Base-by-base conservation (phyloP, 306 rosid species). In the Comarum palustre region DNA sequence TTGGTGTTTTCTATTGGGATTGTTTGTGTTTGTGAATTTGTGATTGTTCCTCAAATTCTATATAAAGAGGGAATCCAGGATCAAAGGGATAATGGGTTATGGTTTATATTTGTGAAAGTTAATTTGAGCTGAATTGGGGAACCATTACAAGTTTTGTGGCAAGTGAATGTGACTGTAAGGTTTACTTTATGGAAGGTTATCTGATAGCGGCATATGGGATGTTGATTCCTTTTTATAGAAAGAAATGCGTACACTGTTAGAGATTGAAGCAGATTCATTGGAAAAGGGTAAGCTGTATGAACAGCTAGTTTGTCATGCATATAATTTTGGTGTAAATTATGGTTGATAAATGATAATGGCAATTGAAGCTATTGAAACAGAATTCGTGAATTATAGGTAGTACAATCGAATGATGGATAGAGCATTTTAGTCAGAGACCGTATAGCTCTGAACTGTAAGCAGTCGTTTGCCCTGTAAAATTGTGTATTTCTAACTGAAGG, bases 11-110 rank as follows among this genome's bases (percentile, higher is more conserved):
- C 0, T 46, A 2, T 3, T 57, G 64, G 39, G 50, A 48, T 66
- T 54, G 43, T 19, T 43, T 59, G 65, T 42, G n/a, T 48, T 58
- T 59, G 57, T 32, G n/a, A 31, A 8, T n/a, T 47, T 48, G 38
- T 22, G 38, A 22, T 25, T 20, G 6, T 38, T 51, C 17, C 25
- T 31, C 46, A 17, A 42, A n/a, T 32, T 45, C 19, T 54, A 9
- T 51, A 31, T 43, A 22, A 39, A 12, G 11, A 41, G 63, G 41
- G 73, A 46, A 29, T 36, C 39, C 4, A 47, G 68, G 66, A 59
- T 54, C 62, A 13, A 43, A 39, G 1, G 66, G 38, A 25, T 46
- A 27, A 41, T 41, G 78, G 78, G 71, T 29, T 65, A 6, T 65
- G 42, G 38, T 50, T 25, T 11, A 1, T n/a, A 39, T 22, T 60